Base-by-base conservation (phyloP, 805 yeast species). In the Clavispora carvajalis region DNA sequence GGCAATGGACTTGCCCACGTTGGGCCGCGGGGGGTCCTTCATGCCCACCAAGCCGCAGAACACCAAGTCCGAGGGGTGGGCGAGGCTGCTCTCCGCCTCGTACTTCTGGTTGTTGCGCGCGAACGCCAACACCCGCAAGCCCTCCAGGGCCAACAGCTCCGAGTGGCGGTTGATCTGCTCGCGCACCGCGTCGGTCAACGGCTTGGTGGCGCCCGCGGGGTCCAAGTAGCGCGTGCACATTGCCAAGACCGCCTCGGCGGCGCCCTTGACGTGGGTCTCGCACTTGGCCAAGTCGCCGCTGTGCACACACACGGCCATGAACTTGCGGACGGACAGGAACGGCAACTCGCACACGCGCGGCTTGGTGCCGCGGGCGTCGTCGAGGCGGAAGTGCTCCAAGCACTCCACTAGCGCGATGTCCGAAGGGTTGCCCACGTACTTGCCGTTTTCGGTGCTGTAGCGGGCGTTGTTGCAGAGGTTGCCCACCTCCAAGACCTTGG, bases 1-100 rank as follows among this genome's bases (percentile, higher is more conserved):
- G 28, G 85, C 76, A 43, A 93, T 77, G 2, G 96, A 85, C 37
- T 73, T 68, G 36, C 78, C 75, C 3, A 93, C 98, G 46, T 83
- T 80, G 8, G 90, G 84, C 55, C 99, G 79, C 42, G 99, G 99
- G 8, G 99, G 99, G 64, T 93, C 99, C 54, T 87, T 88, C 95
- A 93, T 89, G 41, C 96, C 98, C 48, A 88, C 73, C 34, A 93
- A 65, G 10, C 99, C 99, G 49, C 85, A 75, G 56, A 91, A 91
- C 2, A 77, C 70, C 50, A 93, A 70, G 21, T 77, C 82, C 0
- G 70, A 52, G 11, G 90, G 84, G 15, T 48, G 50, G 15, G 57
- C 65, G 10, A 53, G 59, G 4, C 60, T 65, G 21, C 57, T 58
- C 8, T 60, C 65, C 36, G 53, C 52, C 5, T 51, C 44, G 65